Evolutionary conservation across 1,284 basidiomycete genomes (phyloP), one percentile per base, ranked within the genome.

Genomic region (Cerrena zonata): DNA sequence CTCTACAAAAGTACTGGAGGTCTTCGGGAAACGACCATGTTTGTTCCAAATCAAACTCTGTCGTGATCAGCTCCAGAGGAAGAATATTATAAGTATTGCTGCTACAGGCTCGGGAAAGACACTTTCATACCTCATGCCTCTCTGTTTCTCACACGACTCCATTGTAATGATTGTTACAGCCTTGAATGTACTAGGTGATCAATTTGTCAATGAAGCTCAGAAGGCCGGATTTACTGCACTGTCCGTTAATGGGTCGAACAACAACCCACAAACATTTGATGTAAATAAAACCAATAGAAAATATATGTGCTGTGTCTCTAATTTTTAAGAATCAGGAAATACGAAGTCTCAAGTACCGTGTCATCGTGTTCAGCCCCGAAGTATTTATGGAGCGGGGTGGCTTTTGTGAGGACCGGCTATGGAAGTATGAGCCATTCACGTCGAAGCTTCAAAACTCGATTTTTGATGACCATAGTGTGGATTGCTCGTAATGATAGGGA

Each of bases 291-390:
- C n/a, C n/a, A 2, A 36, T 4, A 36, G 18, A 24, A 15, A 30
- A 1, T 4, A 22, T 15, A 5, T 5, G 34, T 38, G 1, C 22
- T 11, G 15, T 10, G 3, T 41, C 19, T 40, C 41, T 22, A 53
- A 50, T 27, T 22, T 11, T 23, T n/a, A 61, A 13, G 43, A 10
- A 19, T 27, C 50, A 71, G 69, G 65, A 63, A 19, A 68, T 72
- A 44, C 58, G 48, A 25, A 49, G 50, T 3, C 58, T 60, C 1
- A 56, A 53, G 34, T 68, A 69, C 49, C 53, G 54, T 10, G 66
- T 65, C 2, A 53, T 72, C 7, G 53, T 67, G 4, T 58, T 65
- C n/a, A 70, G 60, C 47, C 67, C 67, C 1, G 68, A 71, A 56
- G 54, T 64, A 3, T 39, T 69, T 1, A 60, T 68, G 47, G 54